These are phyloP conservation scores for Phytopythium kandeliae DNA, from an alignment of 352 stramenopile species.

Conservation along the genomic window DNA sequence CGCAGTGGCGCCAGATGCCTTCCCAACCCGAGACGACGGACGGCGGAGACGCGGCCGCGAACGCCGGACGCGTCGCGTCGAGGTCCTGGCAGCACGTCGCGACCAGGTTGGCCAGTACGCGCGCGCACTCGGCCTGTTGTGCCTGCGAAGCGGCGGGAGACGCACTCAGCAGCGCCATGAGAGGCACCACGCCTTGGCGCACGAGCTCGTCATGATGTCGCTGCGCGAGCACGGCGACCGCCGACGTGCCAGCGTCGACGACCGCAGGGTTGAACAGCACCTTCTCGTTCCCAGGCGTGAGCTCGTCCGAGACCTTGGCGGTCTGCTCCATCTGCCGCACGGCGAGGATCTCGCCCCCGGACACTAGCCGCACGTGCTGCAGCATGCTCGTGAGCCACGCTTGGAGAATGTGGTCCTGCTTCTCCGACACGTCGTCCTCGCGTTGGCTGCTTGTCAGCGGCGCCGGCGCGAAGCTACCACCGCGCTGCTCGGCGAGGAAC, in stretches of 20 bases:
- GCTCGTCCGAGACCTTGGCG: constrained; percentile 58
- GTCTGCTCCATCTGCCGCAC: constrained; percentile 79
- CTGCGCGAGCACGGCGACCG: constrained; percentile 63
- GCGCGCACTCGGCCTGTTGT: constrained; percentile 52
- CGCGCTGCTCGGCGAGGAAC: constrained; percentile 39
- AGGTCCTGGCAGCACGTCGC: constrained; percentile 45
- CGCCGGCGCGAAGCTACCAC: constrained; percentile 1
- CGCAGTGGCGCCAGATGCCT: constrained; percentile 18
- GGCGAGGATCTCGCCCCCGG: constrained; percentile 56
- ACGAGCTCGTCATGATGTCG: constrained; percentile 62
- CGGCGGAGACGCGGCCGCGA: neutral
- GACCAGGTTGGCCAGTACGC: constrained; percentile 72
- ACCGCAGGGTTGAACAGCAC: constrained; percentile 65
- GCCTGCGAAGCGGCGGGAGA: constrained; percentile 20
- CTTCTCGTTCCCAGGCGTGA: constrained; percentile 72
- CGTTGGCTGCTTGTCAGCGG: neutral
- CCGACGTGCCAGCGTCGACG: constrained; percentile 58
- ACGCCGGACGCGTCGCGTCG: constrained; percentile 5
- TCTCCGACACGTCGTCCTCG: constrained; percentile 17
- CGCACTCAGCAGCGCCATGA: constrained; percentile 50
- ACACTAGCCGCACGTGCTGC: constrained; percentile 57
- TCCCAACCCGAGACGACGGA: constrained; percentile 1
- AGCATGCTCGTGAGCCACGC: constrained; percentile 76
- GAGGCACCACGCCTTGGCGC: constrained; percentile 48
- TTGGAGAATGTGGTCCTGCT: constrained; percentile 64